Evolutionary conservation across 768 basidiomycete genomes (phyloP), one percentile per base, ranked within the genome.

Genomic region (Boletus fagicola): DNA sequence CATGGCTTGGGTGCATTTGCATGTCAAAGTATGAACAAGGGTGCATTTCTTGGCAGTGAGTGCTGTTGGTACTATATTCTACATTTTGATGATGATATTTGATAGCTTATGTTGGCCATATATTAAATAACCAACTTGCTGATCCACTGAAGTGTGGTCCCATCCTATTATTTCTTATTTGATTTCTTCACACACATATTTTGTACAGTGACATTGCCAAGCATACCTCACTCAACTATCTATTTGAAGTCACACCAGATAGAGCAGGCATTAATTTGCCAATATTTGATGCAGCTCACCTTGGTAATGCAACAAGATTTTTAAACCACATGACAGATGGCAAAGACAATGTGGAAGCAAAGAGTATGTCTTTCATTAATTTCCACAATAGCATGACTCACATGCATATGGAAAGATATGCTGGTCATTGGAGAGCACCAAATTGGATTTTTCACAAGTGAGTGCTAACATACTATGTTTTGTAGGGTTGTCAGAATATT

Each of bases 1-100:
- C 67, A 62, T 63, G 83, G 83, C 1, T 65, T 79, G 31, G 83
- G 83, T 26, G 76, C 80, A 4, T 82, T 78, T 68, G 74, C 80
- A 10, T 35, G n/a, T 4, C 48, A 66, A 47, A 28, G 42, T 7
- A 73, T 76, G 47, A 31, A 49, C 11, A 8, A 22, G n/a, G 42
- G 45, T 18, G 59, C 60, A n/a, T 72, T 66, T 35, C 57, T 78
- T 61, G 77, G 77, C 47, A 67, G 77, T 67, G 15, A 56, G 69
- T 49, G 2, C 3, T 12, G 22, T 47, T 8, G 12, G 0, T 42
- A 10, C 15, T 0, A 13, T 36, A 5, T 4, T 12, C n/a, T 42
- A 0, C 1, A 36, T 11, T 30, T 24, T 35, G 1, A 45, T 45
- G 5, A 13, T 36, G 0, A 49, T 8, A 26, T 46, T 8, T 40